Evolutionary conservation across 2,329 filamentous ascomycete species (phyloP).

Genomic region (Fusarium sp.): DNA sequence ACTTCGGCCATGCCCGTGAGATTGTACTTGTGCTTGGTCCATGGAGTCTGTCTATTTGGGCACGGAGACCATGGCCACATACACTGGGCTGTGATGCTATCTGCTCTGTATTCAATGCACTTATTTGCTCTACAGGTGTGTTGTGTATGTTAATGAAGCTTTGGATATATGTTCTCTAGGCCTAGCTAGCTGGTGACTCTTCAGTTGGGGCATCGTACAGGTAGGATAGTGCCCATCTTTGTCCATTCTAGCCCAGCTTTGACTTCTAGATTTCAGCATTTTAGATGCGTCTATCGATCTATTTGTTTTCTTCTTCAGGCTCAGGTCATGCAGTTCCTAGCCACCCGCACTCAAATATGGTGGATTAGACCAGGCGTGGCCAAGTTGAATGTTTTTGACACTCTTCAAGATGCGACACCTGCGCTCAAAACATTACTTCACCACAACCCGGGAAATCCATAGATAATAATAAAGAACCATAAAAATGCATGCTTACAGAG

Average conservation of each 20-base stretch:
- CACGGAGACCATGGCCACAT: not conserved
- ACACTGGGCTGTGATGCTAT: no score
- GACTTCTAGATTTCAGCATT: not conserved
- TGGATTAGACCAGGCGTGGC: no score
- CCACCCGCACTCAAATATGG: no score
- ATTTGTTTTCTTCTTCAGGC: not conserved
- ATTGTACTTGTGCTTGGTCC: not conserved
- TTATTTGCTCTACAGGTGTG: not conserved
- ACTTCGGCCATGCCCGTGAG: not conserved
- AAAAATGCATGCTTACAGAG: not conserved
- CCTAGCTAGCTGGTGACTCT: not conserved
- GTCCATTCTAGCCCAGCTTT: no score
- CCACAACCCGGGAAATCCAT: not conserved
- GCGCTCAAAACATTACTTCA: not conserved
- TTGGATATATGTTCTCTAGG: not conserved
- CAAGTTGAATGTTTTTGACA: not conserved
- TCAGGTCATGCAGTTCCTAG: not conserved
- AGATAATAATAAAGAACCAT: not conserved
- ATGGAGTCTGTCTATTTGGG: not conserved
- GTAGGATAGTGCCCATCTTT: not conserved
- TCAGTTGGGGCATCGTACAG: not conserved
- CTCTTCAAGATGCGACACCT: not conserved
- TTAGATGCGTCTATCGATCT: not conserved
- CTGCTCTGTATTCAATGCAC: not conserved
- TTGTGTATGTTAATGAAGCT: not conserved